Conservation (phyloP, 345 rosid species). For the Lepidium didymum region DNA sequence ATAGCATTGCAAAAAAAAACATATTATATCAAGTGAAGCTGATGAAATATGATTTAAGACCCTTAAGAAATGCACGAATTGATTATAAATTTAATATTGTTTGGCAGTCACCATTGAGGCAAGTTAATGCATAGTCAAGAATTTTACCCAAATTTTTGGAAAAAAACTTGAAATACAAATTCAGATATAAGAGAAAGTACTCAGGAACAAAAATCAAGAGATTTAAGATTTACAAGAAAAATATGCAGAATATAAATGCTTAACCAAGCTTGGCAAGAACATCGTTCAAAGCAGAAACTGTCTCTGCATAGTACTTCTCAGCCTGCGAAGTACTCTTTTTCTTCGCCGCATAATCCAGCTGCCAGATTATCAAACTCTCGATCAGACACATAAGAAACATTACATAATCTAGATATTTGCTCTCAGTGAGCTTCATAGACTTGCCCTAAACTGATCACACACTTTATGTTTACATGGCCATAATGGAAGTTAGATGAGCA, state of each 20-base stretch:
- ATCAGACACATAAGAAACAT: not conserved
- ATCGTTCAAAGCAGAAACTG: conserved; percentile 66
- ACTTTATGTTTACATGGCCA: not conserved
- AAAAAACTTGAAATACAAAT: conserved; percentile 1
- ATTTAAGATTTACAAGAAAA: conserved; percentile 13
- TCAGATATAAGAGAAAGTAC: conserved; percentile 6
- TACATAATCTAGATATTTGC: not conserved
- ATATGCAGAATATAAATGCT: conserved; percentile 2
- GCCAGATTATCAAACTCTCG: not conserved
- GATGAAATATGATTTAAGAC: not conserved
- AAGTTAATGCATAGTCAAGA: not conserved
- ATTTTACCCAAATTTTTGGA: not conserved
- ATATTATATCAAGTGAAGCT: not conserved
- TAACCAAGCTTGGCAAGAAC: conserved; percentile 89
- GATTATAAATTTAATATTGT: not conserved
- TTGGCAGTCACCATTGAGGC: not conserved
- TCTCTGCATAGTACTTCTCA: conserved; percentile 75
- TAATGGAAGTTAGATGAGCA: not conserved
- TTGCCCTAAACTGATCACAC: not conserved
- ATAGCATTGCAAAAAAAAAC: too few relatives aligned
- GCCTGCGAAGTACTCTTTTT: conserved; percentile 71
- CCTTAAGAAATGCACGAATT: not conserved
- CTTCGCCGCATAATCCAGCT: conserved; percentile 95
- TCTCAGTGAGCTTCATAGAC: not conserved
- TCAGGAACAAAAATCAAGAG: conserved; percentile 12